Percentiles rank a stretch among this genome's conserved stretches.
Conservation (phyloP, 192 early-diverging fungal genomes). For the Paraglomus brasilianum region DNA sequence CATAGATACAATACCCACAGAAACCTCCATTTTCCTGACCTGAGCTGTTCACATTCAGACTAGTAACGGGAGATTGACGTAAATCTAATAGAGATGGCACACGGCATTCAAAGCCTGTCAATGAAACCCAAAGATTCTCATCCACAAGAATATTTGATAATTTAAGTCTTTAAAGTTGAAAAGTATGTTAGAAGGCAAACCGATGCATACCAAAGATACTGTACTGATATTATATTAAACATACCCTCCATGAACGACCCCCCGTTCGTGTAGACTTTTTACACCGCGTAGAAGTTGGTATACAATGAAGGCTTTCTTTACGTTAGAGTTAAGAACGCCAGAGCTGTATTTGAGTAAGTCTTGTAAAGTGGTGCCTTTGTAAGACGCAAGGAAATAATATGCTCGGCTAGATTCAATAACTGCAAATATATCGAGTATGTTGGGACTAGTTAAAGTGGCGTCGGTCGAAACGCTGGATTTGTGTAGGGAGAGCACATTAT, state of each 20-base stretch:
- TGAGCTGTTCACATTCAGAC: too few relatives aligned
- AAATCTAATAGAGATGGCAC: slow-evolving; percentile 21
- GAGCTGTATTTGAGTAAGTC: slow-evolving; percentile 61
- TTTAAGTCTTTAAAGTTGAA: slow-evolving; percentile 33
- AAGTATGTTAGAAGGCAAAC: not conserved
- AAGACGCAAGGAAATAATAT: slow-evolving; percentile 53
- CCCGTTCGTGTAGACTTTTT: slow-evolving; percentile 51
- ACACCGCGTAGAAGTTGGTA: slow-evolving; percentile 57
- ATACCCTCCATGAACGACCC: slow-evolving; percentile 56
- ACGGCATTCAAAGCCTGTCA: slow-evolving; percentile 54
- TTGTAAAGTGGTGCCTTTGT: slow-evolving; percentile 52
- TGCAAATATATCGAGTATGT: slow-evolving; percentile 46
- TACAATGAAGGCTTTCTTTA: slow-evolving; percentile 61
- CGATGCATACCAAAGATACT: not conserved
- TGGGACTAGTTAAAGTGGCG: slow-evolving; percentile 29
- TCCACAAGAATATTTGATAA: slow-evolving; percentile 57
- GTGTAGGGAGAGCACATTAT: slow-evolving; percentile 23
- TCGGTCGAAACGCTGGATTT: not conserved
- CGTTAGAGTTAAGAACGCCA: slow-evolving; percentile 52
- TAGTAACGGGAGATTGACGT: too few relatives aligned
- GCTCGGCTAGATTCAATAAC: slow-evolving; percentile 52
- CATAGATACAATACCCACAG: too few relatives aligned
- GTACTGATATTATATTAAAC: not conserved
- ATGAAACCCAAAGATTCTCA: slow-evolving; percentile 58
- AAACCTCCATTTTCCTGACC: too few relatives aligned